These are phyloP conservation scores for Pyrenophora graminea DNA, from an alignment of 2,329 filamentous ascomycete genomes.

Conservation along the genomic window DNA sequence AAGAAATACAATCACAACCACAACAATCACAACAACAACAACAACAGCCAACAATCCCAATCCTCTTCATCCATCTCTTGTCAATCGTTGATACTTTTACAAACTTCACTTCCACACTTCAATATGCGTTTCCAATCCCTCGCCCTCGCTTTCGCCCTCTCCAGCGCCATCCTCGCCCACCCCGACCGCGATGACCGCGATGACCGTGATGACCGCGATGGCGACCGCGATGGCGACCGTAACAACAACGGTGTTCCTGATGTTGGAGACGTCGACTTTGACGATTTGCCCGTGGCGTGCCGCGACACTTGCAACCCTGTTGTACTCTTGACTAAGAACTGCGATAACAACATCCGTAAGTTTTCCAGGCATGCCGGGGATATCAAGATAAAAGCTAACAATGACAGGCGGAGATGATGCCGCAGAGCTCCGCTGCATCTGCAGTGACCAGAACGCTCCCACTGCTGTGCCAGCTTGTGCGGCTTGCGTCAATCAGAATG, in stretches of 20 bases:
- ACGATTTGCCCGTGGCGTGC: not conserved
- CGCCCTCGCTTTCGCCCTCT: not conserved
- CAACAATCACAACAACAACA: no score
- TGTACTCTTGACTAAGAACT: not conserved
- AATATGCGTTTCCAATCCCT: slow-evolving; percentile 2
- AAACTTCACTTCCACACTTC: not conserved
- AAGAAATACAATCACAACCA: no score
- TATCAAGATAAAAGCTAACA: no score
- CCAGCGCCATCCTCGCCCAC: not conserved
- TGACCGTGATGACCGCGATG: no score
- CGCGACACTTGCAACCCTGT: not conserved
- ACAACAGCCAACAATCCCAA: not conserved
- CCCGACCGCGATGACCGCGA: no score
- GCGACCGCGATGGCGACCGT: no score
- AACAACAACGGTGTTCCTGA: no score
- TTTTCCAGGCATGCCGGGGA: not conserved
- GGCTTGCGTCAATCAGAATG: not conserved
- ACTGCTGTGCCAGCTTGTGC: not conserved
- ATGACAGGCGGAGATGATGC: not conserved
- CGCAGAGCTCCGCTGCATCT: not conserved
- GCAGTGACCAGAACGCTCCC: not conserved
- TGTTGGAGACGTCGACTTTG: not conserved
- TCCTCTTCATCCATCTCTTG: no score
- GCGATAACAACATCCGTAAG: slow-evolving; percentile 1
- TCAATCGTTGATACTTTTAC: no score